Conservation (phyloP, 2,329 filamentous ascomycete species). For the Emergomyces orientalis region DNA sequence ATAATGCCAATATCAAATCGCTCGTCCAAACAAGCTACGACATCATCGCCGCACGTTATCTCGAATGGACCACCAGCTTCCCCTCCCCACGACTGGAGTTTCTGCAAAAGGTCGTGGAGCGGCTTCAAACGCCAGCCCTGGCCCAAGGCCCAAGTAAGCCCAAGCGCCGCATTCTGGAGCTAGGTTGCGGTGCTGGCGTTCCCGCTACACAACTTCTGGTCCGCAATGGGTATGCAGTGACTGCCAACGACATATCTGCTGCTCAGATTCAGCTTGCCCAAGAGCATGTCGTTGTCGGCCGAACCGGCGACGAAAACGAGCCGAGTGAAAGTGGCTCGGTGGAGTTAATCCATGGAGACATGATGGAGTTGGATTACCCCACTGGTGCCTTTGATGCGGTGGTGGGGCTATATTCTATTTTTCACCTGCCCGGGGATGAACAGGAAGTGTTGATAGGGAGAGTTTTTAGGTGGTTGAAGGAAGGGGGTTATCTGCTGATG, state of each 20-base stretch:
- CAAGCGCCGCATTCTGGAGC: constrained; percentile 26
- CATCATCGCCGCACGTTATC: constrained; percentile 29
- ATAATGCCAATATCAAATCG: neutral
- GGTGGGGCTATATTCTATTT: constrained; percentile 46
- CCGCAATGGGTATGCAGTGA: neutral
- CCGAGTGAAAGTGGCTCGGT: constrained; percentile 11
- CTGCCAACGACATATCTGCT: constrained; percentile 12
- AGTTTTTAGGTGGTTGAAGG: constrained; percentile 40
- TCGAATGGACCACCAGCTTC: constrained; percentile 26
- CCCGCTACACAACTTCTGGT: constrained; percentile 23
- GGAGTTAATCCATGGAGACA: constrained; percentile 33
- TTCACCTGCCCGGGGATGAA: constrained; percentile 46
- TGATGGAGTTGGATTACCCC: constrained; percentile 32
- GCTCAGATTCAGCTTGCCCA: neutral
- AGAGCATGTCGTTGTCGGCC: constrained; percentile 14
- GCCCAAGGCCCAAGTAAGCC: neutral
- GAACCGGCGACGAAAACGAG: neutral
- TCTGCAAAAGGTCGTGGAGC: constrained; percentile 22
- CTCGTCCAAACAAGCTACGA: constrained; percentile 24
- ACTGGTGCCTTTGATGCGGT: constrained; percentile 40
- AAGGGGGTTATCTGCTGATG: constrained; percentile 43
- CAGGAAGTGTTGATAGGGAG: constrained; percentile 40
- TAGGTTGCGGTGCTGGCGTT: constrained; percentile 36
- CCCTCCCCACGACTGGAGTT: constrained; percentile 26
- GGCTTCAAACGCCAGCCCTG: neutral